Evolutionary conservation across 768 basidiomycete species (phyloP).

Genomic region (Lanmaoa pseudosensibilis): DNA sequence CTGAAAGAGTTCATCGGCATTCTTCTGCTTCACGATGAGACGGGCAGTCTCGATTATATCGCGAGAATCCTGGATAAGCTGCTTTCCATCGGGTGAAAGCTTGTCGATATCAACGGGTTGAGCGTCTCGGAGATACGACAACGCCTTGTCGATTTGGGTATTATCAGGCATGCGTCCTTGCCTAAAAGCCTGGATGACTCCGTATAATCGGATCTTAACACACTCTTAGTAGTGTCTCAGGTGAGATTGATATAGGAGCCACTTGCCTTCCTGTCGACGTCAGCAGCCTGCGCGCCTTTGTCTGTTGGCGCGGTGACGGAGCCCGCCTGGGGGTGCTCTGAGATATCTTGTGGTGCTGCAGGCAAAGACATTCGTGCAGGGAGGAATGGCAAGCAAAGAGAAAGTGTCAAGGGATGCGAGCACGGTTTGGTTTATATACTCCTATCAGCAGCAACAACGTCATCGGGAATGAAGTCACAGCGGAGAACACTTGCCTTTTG

Average conservation of each 20-base stretch:
- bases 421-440: slow-evolving; percentile 6
- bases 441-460: slow-evolving; percentile 18
- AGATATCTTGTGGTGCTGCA: slow-evolving; percentile 59
- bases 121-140: slow-evolving; percentile 62
- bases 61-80: slow-evolving; percentile 72
- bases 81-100: slow-evolving; percentile 75
- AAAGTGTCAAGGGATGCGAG: not conserved
- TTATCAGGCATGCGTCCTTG: slow-evolving; percentile 79
- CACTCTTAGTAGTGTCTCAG: not conserved
- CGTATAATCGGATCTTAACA: slow-evolving; percentile 65
- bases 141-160: slow-evolving; percentile 70
- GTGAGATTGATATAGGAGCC: not conserved
- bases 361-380: slow-evolving; percentile 61
- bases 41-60: slow-evolving; percentile 78
- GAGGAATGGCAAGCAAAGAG: not conserved
- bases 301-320: slow-evolving; percentile 70
- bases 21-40: slow-evolving; percentile 78
- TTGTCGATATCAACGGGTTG: slow-evolving; percentile 61
- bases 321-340: slow-evolving; percentile 51
- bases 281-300: slow-evolving; percentile 59
- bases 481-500: slow-evolving; percentile 2
- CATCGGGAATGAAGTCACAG: slow-evolving; percentile 6
- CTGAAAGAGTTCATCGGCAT: slow-evolving; percentile 88
- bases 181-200: slow-evolving; percentile 78
- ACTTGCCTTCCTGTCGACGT: slow-evolving; percentile 74